A percentile compares a stretch with the other conserved stretches of the same genome.
Evolutionary conservation across 2,329 filamentous ascomycete species (phyloP).

Genomic region (Fusarium temperatum): DNA sequence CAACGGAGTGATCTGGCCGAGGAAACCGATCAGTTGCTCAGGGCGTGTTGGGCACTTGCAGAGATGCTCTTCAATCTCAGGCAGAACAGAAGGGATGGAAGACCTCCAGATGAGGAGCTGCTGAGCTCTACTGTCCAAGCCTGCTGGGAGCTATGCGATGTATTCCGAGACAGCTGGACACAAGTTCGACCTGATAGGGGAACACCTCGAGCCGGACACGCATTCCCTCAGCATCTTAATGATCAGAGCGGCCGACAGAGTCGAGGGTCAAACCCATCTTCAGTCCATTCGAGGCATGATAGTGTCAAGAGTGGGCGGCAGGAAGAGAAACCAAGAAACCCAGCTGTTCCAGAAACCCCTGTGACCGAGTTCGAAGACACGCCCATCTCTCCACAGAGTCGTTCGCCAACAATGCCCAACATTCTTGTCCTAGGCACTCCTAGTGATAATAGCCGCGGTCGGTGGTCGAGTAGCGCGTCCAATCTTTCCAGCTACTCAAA

Average conservation of each 20-base stretch:
- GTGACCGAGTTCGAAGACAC: constrained; percentile 96
- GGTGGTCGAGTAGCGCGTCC: constrained; percentile 85
- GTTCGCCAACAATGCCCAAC: constrained; percentile 79
- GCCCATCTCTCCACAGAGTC: constrained; percentile 81
- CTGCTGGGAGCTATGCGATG: constrained; percentile 93
- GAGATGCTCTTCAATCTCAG: constrained; percentile 93
- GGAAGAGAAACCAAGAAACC: constrained; percentile 60
- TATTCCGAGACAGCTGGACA: constrained; percentile 92
- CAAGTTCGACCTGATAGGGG: constrained; percentile 86
- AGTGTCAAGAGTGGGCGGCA: constrained; percentile 57
- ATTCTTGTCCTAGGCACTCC: constrained; percentile 85
- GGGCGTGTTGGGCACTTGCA: constrained; percentile 88
- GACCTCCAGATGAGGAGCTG: constrained; percentile 80
- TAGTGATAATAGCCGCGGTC: constrained; percentile 65
- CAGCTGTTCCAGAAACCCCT: constrained; percentile 81
- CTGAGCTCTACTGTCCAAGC: constrained; percentile 89
- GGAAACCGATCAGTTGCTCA: constrained; percentile 84
- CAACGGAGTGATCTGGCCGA: constrained; percentile 80
- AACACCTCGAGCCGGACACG: constrained; percentile 83
- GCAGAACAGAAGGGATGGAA: constrained; percentile 80
- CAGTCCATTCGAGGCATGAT: constrained; percentile 61
- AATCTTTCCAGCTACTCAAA: constrained; percentile 84
- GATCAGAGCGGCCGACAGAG: constrained; percentile 61
- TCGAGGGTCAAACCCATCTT: constrained; percentile 60
- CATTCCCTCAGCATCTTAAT: constrained; percentile 69